Conservation (phyloP, 495 filamentous ascomycete genomes). For the Chaetomidium leptoderma region DNA sequence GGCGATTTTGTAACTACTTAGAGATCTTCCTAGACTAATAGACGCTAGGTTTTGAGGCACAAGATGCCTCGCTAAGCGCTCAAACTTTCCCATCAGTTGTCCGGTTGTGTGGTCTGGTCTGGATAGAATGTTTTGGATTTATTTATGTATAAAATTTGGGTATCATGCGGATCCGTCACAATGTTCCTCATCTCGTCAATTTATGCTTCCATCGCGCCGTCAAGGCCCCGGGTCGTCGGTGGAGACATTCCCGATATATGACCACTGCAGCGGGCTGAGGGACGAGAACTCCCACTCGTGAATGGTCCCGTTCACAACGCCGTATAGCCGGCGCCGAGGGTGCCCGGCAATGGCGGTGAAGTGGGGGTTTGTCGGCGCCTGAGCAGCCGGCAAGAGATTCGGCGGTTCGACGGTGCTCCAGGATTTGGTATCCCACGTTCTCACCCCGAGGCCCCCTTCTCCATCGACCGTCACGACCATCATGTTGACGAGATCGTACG, state of each 20-base stretch:
- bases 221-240: too few species aligned
- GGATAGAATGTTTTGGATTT: too few species aligned
- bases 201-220: too few species aligned
- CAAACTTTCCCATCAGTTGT: not conserved
- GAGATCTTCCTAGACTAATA: slow-evolving; percentile 31
- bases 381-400: not conserved
- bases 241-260: not conserved
- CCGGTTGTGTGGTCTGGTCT: too few species aligned
- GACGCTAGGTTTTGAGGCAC: slow-evolving; percentile 33
- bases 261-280: not conserved
- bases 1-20: slow-evolving; percentile 24
- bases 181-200: too few species aligned
- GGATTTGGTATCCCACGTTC: not conserved
- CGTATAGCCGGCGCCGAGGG: not conserved
- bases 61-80: slow-evolving; percentile 32
- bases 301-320: not conserved
- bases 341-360: not conserved
- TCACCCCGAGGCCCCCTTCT: not conserved
- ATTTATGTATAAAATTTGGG: too few species aligned
- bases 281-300: not conserved
- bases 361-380: not conserved
- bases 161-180: too few species aligned
- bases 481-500: slow-evolving; percentile 1
- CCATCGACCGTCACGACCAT: not conserved
- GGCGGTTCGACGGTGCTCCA: not conserved